Conservation (phyloP, 2,329 filamentous ascomycete genomes). For the Monosporascus cannonballus region DNA sequence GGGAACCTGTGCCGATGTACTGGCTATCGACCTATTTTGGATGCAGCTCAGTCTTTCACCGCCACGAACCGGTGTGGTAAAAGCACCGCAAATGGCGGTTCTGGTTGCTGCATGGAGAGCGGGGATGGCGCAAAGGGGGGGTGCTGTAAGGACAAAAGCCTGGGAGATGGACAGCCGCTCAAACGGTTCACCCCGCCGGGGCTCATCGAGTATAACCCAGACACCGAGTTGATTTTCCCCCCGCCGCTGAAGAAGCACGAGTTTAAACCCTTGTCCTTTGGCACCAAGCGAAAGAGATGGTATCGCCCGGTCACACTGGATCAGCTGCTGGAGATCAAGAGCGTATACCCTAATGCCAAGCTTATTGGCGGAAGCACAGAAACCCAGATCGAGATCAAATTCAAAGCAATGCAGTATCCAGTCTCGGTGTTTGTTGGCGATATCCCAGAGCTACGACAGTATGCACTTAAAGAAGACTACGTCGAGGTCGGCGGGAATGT, state of each 20-base stretch:
- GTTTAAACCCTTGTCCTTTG: conserved; percentile 76
- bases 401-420: conserved; percentile 88
- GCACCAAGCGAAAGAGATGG: conserved; percentile 93
- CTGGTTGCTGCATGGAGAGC: conserved; percentile 68
- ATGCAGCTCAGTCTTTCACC: conserved; percentile 88
- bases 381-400: conserved; percentile 97
- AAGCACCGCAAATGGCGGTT: conserved; percentile 40
- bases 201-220: conserved; percentile 89
- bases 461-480: conserved; percentile 69
- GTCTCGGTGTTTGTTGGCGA: conserved; percentile 90
- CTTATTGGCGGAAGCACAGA: conserved; percentile 95
- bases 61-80: conserved; percentile 45
- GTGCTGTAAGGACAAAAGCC: conserved; percentile 63
- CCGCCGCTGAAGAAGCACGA: conserved; percentile 77
- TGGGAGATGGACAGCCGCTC: conserved; percentile 45
- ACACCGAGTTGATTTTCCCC: conserved; percentile 94
- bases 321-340: conserved; percentile 89
- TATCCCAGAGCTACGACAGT: conserved; percentile 82
- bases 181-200: conserved; percentile 77
- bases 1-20: conserved; percentile 95
- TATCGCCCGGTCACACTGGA: conserved; percentile 80
- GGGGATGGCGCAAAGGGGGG: conserved; percentile 42
- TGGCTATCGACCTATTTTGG: conserved; percentile 87
- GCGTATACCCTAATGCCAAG: conserved; percentile 76
- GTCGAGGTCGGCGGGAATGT: conserved; percentile 94